Base-by-base conservation (phyloP, 208 protist species). In the Endotrypanum monterogeii region DNA sequence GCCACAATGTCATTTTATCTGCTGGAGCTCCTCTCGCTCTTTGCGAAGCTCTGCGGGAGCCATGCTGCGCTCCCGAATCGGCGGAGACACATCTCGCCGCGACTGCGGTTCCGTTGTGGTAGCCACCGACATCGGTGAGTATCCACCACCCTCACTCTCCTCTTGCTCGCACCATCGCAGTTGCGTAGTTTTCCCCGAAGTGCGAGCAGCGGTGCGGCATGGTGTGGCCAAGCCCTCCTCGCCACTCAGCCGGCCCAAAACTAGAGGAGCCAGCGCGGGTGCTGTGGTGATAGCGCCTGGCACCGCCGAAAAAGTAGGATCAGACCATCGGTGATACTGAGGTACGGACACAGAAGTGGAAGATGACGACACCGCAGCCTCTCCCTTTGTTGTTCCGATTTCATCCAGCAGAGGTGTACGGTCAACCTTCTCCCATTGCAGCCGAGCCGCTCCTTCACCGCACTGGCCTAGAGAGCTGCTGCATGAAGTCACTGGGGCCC, bases 61-160 rank as follows among this genome's bases (percentile, higher is more conserved):
- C 83, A 90, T 74, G 73, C 83, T 88, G 25, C 86, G 74, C 54
- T 90, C 86, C 46, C 83, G 80, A 70, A 86, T 6, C 14, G 86
- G 86, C 52, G 83, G 86, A 23, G 83, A 90, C 28, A 80, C 69
- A 39, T 83, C 86, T 7, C 80, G 74, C 70, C 58, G 62, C 58
- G 76, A 80, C 32, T 39, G 76, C 12, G 70, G 71, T 39, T 56
- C 71, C 30, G 32, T 35, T 28, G 32, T 48, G 20, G 76, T 74
- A 30, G 63, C 69, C 8, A 52, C 30, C 11, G 76, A 80, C 16
- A 63, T 62, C 1, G 76, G 76, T 28, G 76, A 68, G 63, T 46
- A 56, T 23, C 46, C 46, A 37, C 46, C 46, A 37, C 60, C 62
- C 63, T 80, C 76, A 30, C 39, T 73, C n/a, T 61, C 76, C 62